These are phyloP conservation scores for Fermentozyma sake DNA, from an alignment of 1,139 yeast genomes.

Conservation along the genomic window DNA sequence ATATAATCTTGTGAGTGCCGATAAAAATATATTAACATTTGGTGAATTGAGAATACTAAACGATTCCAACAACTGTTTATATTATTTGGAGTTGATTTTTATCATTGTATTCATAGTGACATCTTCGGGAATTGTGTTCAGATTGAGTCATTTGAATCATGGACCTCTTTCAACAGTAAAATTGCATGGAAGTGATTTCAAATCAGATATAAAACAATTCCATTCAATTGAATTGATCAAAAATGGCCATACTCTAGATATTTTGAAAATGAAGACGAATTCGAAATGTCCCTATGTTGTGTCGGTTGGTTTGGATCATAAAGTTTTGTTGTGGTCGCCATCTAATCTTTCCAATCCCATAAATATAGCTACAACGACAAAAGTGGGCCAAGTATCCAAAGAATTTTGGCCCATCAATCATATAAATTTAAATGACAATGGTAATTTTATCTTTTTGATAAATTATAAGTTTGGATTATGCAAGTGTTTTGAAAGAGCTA, in stretches of 20 bases:
- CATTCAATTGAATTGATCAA: conserved; percentile 44
- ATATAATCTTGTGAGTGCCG: conserved; percentile 16
- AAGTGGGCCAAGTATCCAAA: conserved; percentile 27
- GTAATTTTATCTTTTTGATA: conserved; percentile 56
- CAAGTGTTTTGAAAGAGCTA: conserved; percentile 55
- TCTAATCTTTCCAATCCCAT: conserved; percentile 31
- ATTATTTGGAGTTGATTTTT: conserved; percentile 29
- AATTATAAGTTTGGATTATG: conserved; percentile 45
- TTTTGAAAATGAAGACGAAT: conserved; percentile 55
- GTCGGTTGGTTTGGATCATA: conserved; percentile 71
- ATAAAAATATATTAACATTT: conserved; percentile 12
- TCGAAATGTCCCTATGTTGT: conserved; percentile 56
- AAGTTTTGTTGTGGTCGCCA: conserved; percentile 72
- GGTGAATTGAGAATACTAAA: conserved; percentile 14
- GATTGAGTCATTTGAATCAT: conserved; percentile 12
- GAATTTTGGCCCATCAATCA: conserved; percentile 69
- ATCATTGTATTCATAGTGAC: conserved; percentile 26
- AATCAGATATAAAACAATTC: conserved; percentile 20
- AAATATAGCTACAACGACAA: conserved; percentile 37
- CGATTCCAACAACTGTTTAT: conserved; percentile 21
- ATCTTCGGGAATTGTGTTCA: conserved; percentile 24
- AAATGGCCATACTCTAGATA: conserved; percentile 59
- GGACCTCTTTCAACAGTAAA: conserved; percentile 4
- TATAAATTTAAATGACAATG: conserved; percentile 56
- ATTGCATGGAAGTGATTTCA: conserved; percentile 14